Base-by-base conservation (phyloP, 768 basidiomycete species). In the Boletus barrowsii region DNA sequence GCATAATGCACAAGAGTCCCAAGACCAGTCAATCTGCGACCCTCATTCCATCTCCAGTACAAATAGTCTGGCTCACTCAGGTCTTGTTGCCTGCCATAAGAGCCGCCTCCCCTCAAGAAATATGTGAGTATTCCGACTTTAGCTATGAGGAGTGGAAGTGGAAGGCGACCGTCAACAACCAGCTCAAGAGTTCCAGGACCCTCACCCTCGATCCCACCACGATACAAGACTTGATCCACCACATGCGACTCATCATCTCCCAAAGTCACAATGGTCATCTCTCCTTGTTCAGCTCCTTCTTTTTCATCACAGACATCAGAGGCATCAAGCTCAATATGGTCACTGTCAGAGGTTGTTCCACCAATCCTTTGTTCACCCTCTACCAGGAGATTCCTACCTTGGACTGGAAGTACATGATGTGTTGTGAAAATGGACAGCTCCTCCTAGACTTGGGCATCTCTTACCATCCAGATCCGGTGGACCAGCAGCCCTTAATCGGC, bases 361-460 rank as follows among this genome's bases (percentile, higher is more conserved):
- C 2, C 11, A 14, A 56, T 48, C 55, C 55, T 3, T 44, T 56
- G 46, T 17, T 48, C 10, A 52, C 3, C 18, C 55, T 53, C 47
- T 56, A 40, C 47, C 18, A 14, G 29, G 55, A 56, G 24, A 53
- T 56, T 42, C 56, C 55, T 9, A 47, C 52, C 17, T 50, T 60
- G 51, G 56, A 60, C 39, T 60, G 58, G 55, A 15, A 52, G 20
- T 32, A 57, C 13, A 60, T 60, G 58, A 54, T 49, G 51, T 8
- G 5, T 14, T 18, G 55, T 0, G 32, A 48, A 4, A 40, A 59
- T 14, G 55, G 55, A 7, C 51, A 59, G 37, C 36, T 59, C 0
- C 17, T 57, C 29, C 30, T 59, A 5, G 51, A 59, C 24, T 33
- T 59, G 33, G 58, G 58, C 0, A 43, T 59, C 11, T 58, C 55